Base-by-base conservation (phyloP, 2,329 filamentous ascomycete genomes). In the Fusarium scirpi region DNA sequence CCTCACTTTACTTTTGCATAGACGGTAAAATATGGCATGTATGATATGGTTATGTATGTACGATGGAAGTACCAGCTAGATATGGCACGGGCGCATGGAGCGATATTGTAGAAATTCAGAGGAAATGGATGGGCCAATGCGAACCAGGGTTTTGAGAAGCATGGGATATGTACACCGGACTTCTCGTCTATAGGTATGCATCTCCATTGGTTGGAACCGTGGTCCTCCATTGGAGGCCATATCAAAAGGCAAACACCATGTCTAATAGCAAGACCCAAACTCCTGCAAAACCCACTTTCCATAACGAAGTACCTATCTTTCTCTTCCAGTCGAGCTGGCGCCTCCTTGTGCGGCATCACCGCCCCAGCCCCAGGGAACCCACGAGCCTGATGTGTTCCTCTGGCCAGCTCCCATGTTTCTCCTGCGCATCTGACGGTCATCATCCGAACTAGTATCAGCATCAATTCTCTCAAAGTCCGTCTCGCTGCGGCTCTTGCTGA, bases 391-490 rank as follows among this genome's bases (percentile, higher is more conserved):
- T 29, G 71, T 62, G 54, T 67, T 67, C 24, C 72, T 60, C 47
- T 67, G 64, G 38, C 73, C 51, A 20, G 69, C 72, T 40, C 70
- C 68, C 22, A 73, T 69, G 27, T 79, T 69, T 53, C 78, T 79
- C 66, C 76, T 76, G 58, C 79, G 76, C 27, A 81, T 75, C 20
- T 74, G 75, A 12, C 74, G 83, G 32, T 82, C 84, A 47, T 88
- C 87, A 76, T 88, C 90, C 27, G 82, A 83, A 12, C 86, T 86
- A 75, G 90, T 91, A 76, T 94, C 92, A 34, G 90, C 89, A 67
- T 96, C 92, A 72, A 97, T 93, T 78, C 93, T 92, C 76, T 97
- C 94, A 76, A 98, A 98, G 74, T 97, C 95, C 22, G 88, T 89
- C 78, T 97, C 94, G 78, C 93, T 97, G 69, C 90, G 90, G 76